Base-by-base conservation (phyloP, 2,329 filamentous ascomycete species). In the Alternaria alternata region DNA sequence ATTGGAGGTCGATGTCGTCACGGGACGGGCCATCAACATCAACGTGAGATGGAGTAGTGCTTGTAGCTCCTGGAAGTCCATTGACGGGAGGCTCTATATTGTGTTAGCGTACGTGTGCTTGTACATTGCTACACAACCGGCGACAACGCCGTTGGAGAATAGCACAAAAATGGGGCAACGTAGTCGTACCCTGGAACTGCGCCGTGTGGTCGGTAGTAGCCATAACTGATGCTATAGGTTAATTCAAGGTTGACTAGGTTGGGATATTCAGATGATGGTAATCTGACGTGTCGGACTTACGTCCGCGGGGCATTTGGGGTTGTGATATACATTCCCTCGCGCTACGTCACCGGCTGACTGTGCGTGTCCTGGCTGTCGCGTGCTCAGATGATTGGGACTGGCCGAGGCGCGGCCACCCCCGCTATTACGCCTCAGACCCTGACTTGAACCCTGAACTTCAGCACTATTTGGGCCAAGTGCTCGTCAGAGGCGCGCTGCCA, bases 261-360 rank as follows among this genome's bases (percentile, higher is more conserved):
- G 32, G n/a, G 26, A 54, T 20, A 1, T 18, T 30, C 7, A 18
- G 36, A 34, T 47, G 42, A 56, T 51, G 34, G 22, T 28, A 22
- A 24, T 56, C 28, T 46, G 34, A 22, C 41, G 53, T 36, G 18
- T 51, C 32, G 20, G n/a, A 20, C 22, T 34, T 51, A 46, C 24
- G 28, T 44, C 43, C 26, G 38, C 38, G 38, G 30, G 26, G 20
- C 36, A 26, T 39, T 28, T 26, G 20, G 47, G 41, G 42, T 41
- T 14, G 16, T 54, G 11, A 61, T 61, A 61, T 61, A 61, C 34
- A 57, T 26, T 18, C 28, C 9, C 36, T 49, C 18, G 44, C 43
- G 36, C 59, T 60, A 65, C 62, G 62, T 65, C 62, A 65, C 55
- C 30, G 28, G 62, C 59, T 63, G 43, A 63, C 57, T n/a, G 53